Evolutionary conservation across 768 basidiomycete genomes (phyloP).

Genomic region (Gloeophyllum trabeum): DNA sequence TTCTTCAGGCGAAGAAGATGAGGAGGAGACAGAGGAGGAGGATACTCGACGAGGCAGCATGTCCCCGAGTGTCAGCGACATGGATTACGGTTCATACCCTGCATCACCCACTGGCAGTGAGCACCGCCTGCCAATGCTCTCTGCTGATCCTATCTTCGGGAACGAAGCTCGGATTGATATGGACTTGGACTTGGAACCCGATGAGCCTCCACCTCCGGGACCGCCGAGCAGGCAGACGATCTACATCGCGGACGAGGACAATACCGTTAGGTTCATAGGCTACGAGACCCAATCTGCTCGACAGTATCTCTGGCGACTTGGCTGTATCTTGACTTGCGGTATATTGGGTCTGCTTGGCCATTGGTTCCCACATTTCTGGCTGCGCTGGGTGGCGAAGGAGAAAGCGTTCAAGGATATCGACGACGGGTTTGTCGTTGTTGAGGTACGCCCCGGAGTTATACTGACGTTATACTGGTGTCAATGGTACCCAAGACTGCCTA

Average conservation of each 20-base stretch:
- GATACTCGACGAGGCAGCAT: slow-evolving; percentile 23
- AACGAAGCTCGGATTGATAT: slow-evolving; percentile 80
- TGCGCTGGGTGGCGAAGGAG: slow-evolving; percentile 76
- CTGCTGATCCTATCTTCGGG: slow-evolving; percentile 72
- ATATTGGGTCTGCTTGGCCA: slow-evolving; percentile 72
- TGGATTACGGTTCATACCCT: slow-evolving; percentile 64
- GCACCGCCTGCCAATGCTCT: slow-evolving; percentile 53
- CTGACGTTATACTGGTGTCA: slow-evolving; percentile 13
- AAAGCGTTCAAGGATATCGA: slow-evolving; percentile 66
- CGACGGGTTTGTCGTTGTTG: slow-evolving; percentile 76
- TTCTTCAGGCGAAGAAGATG: slow-evolving; percentile 74
- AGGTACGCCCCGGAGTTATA: slow-evolving; percentile 41
- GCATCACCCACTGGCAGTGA: slow-evolving; percentile 39
- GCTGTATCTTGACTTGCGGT: slow-evolving; percentile 62
- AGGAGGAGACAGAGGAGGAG: slow-evolving; percentile 28
- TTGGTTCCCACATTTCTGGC: slow-evolving; percentile 92
- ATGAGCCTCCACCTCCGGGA: slow-evolving; percentile 67
- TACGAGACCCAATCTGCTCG: slow-evolving; percentile 61
- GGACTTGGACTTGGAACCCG: slow-evolving; percentile 47
- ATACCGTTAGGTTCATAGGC: slow-evolving; percentile 77
- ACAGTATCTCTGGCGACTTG: slow-evolving; percentile 56
- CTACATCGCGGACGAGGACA: slow-evolving; percentile 83
- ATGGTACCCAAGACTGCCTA: slow-evolving; percentile 54
- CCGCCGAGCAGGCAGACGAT: slow-evolving; percentile 81
- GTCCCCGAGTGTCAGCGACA: slow-evolving; percentile 36